Evolutionary conservation across 2,329 filamentous ascomycete genomes (phyloP), one percentile per base, ranked within the genome.

Genomic region (Lasiodiplodia gonubiensis): DNA sequence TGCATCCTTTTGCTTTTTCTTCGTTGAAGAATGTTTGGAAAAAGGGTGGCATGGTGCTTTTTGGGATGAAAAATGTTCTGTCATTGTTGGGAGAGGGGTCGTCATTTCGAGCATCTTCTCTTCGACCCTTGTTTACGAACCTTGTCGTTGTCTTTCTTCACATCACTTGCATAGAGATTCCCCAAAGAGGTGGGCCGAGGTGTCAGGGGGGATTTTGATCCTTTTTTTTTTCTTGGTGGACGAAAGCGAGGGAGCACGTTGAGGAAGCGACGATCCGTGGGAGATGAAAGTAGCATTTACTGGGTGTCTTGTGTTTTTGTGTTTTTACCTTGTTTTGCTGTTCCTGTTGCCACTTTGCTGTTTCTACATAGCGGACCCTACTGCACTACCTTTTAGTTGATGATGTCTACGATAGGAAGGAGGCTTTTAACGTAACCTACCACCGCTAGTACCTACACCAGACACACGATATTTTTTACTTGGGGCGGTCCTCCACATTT

Each of bases 371-470:
- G 59, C 59, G 59, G 46, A 37, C 55, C n/a, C 55, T 60, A 60
- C 55, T 60, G 55, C 55, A 60, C 37, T 42, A 59, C 35, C 37
- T 60, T 60, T 60, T 63, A 63, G 59, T 63, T 63, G 59, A 63
- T 63, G 59, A 63, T 51, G 59, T 63, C 59, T 51, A 63, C 59
- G 59, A 63, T 63, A 63, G 59, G 59, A 63, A 63, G 59, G 59
- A 63, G 59, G 59, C 42, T 63, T 63, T 63, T 63, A 35, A 63
- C 42, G 59, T 51, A 63, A 63, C 59, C 59, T 63, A 63, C 46
- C 59, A 63, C 30, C 23, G n/a, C 16, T 48, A 63, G 59, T 37
- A 63, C 59, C 42, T 63, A 51, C 59, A 51, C 42, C 59, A 63
- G 59, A 48, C 59, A 61, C 42, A 63, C 46, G 59, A 63, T 35